Conservation (phyloP, 192 early-diverging fungal genomes). For the Backusella australiensis region DNA sequence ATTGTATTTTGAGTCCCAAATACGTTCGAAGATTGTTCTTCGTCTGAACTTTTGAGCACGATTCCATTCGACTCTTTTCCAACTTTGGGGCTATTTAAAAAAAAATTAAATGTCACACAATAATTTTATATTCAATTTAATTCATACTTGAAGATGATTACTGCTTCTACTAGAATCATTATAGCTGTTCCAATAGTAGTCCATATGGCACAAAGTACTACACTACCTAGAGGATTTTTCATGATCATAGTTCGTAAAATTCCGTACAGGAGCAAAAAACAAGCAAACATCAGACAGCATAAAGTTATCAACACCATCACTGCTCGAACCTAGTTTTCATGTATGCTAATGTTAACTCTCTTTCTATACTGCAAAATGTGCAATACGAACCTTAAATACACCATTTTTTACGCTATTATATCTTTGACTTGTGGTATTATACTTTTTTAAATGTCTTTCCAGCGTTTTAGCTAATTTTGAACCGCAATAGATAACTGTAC, state of each 20-base stretch:
- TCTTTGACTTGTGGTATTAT: constrained; percentile 10
- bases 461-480: constrained; percentile 1
- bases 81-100: not conserved
- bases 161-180: constrained; percentile 17
- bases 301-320: constrained; percentile 17
- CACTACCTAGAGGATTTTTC: constrained; percentile 4
- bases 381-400: constrained; percentile 8
- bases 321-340: constrained; percentile 9
- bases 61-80: not conserved
- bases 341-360: not conserved
- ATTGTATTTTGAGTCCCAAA: not conserved
- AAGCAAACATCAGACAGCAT: constrained; percentile 20
- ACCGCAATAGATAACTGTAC: constrained; percentile 19
- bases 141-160: constrained; percentile 21
- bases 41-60: not conserved
- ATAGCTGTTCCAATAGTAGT: constrained; percentile 10
- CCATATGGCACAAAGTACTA: constrained; percentile 20
- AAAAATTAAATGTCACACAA: too few species aligned
- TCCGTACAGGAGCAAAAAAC: constrained; percentile 30
- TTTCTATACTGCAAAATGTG: not conserved
- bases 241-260: constrained; percentile 24
- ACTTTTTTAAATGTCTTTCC: constrained; percentile 6
- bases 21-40: not conserved
- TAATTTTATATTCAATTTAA: not conserved
- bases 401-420: constrained; percentile 19